Evolutionary conservation across 805 yeast genomes (phyloP).

Genomic region (Candida morakotiae): DNA sequence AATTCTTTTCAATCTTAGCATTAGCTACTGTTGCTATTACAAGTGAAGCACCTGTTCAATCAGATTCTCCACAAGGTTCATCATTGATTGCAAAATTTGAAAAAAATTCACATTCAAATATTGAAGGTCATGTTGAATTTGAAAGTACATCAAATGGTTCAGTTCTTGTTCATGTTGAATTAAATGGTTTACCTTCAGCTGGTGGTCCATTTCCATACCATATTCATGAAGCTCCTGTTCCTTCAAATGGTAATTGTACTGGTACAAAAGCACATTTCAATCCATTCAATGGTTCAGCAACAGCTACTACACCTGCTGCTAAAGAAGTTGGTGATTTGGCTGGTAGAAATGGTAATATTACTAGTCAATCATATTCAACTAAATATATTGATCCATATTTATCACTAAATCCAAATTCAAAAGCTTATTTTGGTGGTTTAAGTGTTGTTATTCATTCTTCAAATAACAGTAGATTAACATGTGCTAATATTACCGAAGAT

Average conservation of each 20-base stretch:
- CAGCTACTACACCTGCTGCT: constrained; percentile 19
- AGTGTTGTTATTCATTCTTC: constrained; percentile 34
- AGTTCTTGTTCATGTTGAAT: constrained; percentile 28
- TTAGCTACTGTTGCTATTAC: constrained; percentile 3
- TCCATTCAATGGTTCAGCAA: constrained; percentile 32
- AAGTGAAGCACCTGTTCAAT: constrained; percentile 21
- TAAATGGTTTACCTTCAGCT: constrained; percentile 26
- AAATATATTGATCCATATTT: constrained; percentile 26
- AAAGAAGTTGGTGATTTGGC: constrained; percentile 37
- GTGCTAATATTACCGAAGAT: constrained; percentile 32
- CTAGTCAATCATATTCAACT: constrained; percentile 21
- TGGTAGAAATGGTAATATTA: constrained; percentile 34
- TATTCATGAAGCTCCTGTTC: constrained; percentile 34
- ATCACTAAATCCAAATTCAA: constrained; percentile 24
- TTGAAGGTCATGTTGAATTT: constrained; percentile 29
- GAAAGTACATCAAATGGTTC: constrained; percentile 26
- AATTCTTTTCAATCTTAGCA: constrained; percentile 6
- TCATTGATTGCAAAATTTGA: constrained; percentile 25
- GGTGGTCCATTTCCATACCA: constrained; percentile 41
- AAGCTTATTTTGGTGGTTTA: constrained; percentile 28
- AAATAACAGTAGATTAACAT: constrained; percentile 30
- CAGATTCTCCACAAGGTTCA: constrained; percentile 26
- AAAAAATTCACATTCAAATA: constrained; percentile 11
- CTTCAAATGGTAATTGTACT: constrained; percentile 34
- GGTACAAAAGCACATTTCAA: constrained; percentile 34